These are phyloP conservation scores for Lyophyllum atratum DNA, from an alignment of 768 basidiomycete genomes.

Conservation along the genomic window DNA sequence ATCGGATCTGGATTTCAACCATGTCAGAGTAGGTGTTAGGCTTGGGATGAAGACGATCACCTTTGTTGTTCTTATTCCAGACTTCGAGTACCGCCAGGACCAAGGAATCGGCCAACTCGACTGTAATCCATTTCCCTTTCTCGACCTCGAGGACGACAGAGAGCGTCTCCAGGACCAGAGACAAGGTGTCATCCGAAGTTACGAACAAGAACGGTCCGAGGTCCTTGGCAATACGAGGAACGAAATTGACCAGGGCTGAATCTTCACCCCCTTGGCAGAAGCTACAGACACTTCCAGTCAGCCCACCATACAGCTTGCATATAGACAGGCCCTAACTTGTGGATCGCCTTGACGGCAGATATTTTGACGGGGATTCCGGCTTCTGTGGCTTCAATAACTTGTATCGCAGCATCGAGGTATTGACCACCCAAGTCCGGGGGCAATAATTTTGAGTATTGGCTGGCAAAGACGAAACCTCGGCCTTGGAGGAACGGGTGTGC, in stretches of 20 bases:
- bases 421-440: conserved; percentile 75
- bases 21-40: not conserved
- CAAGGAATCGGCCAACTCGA: conserved; percentile 65
- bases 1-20: conserved; percentile 65
- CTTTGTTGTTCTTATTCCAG: conserved; percentile 87
- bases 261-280: conserved; percentile 71
- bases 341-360: conserved; percentile 90
- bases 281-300: conserved; percentile 37
- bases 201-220: conserved; percentile 81
- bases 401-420: conserved; percentile 85
- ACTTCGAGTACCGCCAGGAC: conserved; percentile 71
- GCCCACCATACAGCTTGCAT: not conserved
- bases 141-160: conserved; percentile 78
- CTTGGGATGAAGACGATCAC: conserved; percentile 33
- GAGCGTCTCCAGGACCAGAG: conserved; percentile 85
- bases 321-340: conserved; percentile 64
- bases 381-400: conserved; percentile 74
- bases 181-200: conserved; percentile 86
- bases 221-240: conserved; percentile 73
- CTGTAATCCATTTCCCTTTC: conserved; percentile 70
- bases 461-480: conserved; percentile 91
- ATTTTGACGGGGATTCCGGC: conserved; percentile 89
- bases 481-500: conserved; percentile 94
- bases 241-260: conserved; percentile 60
- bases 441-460: conserved; percentile 78